Conservation (phyloP, 139 green algal genomes). For the Picocystis salinarum region DNA sequence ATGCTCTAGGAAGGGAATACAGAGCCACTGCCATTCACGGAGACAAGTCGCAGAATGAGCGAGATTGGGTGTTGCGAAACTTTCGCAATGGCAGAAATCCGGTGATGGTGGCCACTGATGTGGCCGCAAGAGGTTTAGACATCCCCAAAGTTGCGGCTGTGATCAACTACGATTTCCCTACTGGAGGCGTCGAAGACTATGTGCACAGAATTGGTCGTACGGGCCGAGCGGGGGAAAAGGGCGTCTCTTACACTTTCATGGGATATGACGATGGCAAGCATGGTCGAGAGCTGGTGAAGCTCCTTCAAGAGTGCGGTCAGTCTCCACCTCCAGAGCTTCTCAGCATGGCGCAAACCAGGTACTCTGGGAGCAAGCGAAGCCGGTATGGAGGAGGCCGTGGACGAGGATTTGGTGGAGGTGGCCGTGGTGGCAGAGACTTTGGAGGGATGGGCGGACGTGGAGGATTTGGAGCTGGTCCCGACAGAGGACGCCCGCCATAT, state of each 20-base stretch:
- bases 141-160: conserved; percentile 50
- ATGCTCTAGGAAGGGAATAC: conserved; percentile 32
- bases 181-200: conserved; percentile 80
- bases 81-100: conserved; percentile 27
- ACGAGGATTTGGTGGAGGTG: too few species aligned
- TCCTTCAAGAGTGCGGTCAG: too few species aligned
- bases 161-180: conserved; percentile 85
- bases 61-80: conserved; percentile 53
- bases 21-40: conserved; percentile 66
- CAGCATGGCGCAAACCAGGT: too few species aligned
- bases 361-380: too few species aligned
- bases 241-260: conserved; percentile 81
- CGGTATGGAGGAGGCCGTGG: too few species aligned
- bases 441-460: too few species aligned
- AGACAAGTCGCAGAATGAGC: conserved; percentile 84
- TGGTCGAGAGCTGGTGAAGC: too few species aligned
- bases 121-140: conserved; percentile 21
- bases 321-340: too few species aligned
- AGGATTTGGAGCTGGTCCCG: too few species aligned
- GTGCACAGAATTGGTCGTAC: conserved; percentile 73
- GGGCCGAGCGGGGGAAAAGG: conserved; percentile 83
- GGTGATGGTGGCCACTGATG: conserved; percentile 46
- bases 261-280: too few species aligned
- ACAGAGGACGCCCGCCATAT: too few species aligned
- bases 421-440: too few species aligned